A percentile compares a stretch with the other conserved stretches of the same genome.
phyloP scores from a whole-genome alignment of 768 basidiomycete genomes.

The Russula sp. region DNA sequence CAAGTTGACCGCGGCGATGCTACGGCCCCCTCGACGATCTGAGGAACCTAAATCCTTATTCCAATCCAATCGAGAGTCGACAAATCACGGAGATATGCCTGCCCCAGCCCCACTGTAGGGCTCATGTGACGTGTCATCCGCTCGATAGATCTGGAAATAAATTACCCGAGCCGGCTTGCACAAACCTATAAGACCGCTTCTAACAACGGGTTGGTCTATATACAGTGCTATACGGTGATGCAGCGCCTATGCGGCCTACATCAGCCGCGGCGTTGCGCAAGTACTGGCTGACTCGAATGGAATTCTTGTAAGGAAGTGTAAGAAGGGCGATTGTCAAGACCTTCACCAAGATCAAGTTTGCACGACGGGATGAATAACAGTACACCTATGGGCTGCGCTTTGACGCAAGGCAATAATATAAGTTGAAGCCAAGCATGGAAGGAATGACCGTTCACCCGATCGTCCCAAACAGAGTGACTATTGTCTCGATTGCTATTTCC shows the following conservation, averaged over 20 bases:
- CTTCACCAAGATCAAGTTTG: slow-evolving; percentile 29
- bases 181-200: slow-evolving; percentile 34
- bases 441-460: background rate
- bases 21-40: slow-evolving; percentile 45
- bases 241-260: slow-evolving; percentile 53
- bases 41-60: background rate
- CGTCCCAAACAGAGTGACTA: background rate
- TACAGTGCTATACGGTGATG: slow-evolving; percentile 45
- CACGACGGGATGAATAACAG: background rate
- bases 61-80: background rate
- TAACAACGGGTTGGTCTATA: background rate
- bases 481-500: background rate
- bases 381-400: background rate
- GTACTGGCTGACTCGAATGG: slow-evolving; percentile 54
- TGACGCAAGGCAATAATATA: background rate
- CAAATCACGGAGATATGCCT: too few relatives aligned
- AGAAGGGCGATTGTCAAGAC: slow-evolving; percentile 39
- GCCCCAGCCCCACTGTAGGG: too few relatives aligned
- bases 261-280: slow-evolving; percentile 56
- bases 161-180: slow-evolving; percentile 37
- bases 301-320: slow-evolving; percentile 46
- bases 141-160: slow-evolving; percentile 51
- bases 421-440: too few relatives aligned
- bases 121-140: slow-evolving; percentile 44
- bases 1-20: slow-evolving; percentile 45